Evolutionary conservation across 164 flowering plant species (phyloP), one percentile per base, ranked within the genome.

Genomic region (Nymphaea thermarum): DNA sequence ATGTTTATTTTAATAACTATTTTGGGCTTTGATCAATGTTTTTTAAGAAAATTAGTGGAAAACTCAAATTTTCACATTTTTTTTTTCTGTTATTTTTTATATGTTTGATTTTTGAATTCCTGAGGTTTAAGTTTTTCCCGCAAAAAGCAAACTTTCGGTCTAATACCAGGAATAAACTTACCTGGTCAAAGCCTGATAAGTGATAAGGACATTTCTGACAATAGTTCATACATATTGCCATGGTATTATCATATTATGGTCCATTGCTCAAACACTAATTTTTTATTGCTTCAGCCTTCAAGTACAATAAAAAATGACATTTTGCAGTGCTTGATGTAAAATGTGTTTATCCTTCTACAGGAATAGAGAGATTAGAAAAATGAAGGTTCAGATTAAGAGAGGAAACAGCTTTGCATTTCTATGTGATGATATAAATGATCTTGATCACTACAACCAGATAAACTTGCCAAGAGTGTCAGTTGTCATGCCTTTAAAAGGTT

Each of bases 401-500:
- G 99, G 98, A 43, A 90, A 91, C 75, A 76, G 80, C 76, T 83
- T 91, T 84, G 85, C 96, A 57, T 94, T 91, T 75, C 86, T 94
- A 64, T 81, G 74, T 78, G 79, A 80, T 73, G 86, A 94, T 77
- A 83, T 94, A 65, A 82, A 83, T 79, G 89, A 84, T 2, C 96
- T 94, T 67, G 99, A 94, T 79, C 96, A 94, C 78, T 83, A 85
- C 43, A 79, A 80, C 64, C 99, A 94, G 82, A 73, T 76, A 74
- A 82, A 80, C 42, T 77, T 94, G 70, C 99, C 99, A 12, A 76
- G 90, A 71, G 97, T 94, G 53, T 71, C 97, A 42, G 96, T 94
- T 71, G 82, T 94, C 43, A 94, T 94, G 99, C 99, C 99, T 71
- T 76, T 94, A 63, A 94, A 94, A 80, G 99, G 99, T 4, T 94